Conservation (phyloP, 371 early-diverging fungal genomes). For the Syncephalastrum sp. region DNA sequence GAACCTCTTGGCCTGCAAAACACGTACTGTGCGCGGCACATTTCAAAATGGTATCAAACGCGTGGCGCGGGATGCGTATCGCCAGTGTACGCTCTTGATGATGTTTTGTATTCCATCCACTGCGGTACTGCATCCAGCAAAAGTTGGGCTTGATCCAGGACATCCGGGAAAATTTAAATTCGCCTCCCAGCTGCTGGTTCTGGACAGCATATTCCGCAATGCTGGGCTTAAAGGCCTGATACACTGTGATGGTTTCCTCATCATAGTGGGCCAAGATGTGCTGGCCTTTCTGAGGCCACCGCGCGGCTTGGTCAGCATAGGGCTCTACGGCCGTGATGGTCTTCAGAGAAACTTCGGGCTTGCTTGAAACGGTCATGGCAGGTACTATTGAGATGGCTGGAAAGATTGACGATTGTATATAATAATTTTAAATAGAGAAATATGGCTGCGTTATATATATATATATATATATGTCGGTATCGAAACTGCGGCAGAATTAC, state of each 20-base stretch:
- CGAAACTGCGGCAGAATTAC: too few relatives aligned
- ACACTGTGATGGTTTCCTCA: constrained; percentile 33
- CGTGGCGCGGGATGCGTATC: constrained; percentile 21
- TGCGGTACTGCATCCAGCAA: constrained; percentile 49
- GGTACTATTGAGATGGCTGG: too few relatives aligned
- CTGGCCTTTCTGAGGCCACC: constrained; percentile 10
- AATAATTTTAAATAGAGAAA: too few relatives aligned
- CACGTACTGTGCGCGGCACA: constrained; percentile 12
- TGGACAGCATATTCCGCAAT: constrained; percentile 32
- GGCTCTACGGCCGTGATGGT: too few relatives aligned
- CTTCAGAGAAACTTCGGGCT: too few relatives aligned
- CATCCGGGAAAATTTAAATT: constrained; percentile 34
- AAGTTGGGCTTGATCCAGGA: constrained; percentile 51
- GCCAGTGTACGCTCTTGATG: constrained; percentile 40
- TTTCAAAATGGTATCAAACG: constrained; percentile 26
- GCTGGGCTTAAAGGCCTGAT: constrained; percentile 35
- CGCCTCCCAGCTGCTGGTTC: constrained; percentile 22
- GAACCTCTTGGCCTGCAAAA: neutral
- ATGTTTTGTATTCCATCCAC: constrained; percentile 35
- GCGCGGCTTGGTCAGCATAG: neutral
- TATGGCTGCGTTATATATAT: too few relatives aligned
- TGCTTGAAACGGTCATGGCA: too few relatives aligned
- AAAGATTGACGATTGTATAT: too few relatives aligned
- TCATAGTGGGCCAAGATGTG: constrained; percentile 25
- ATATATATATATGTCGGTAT: too few relatives aligned